A percentile compares a stretch with the other conserved stretches of the same genome.
Conservation (phyloP, 139 green algal genomes). For the Nannochloris sp. region DNA sequence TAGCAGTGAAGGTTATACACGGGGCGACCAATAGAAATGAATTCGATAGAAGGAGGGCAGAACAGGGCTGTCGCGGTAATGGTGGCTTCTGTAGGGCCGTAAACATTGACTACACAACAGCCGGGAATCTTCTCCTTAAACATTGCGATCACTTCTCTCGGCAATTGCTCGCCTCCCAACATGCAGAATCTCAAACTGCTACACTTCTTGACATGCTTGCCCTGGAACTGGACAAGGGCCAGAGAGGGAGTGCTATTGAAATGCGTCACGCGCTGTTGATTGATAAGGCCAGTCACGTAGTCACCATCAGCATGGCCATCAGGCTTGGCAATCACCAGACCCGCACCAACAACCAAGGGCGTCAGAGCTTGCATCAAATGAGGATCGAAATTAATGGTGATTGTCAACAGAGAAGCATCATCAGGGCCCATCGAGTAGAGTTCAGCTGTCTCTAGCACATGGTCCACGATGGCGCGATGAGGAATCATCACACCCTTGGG, state of each 20-base stretch:
- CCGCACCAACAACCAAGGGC: neutral
- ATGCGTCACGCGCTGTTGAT: neutral
- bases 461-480: constrained; percentile 27
- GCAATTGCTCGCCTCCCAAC: no score
- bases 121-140: no score
- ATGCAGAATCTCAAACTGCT: no score
- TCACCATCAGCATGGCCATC: constrained; percentile 9
- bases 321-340: neutral
- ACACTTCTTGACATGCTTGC: no score
- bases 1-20: constrained; percentile 32
- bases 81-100: constrained; percentile 33
- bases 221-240: no score
- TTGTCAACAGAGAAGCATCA: neutral
- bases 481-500: constrained; percentile 46
- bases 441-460: neutral
- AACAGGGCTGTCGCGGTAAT: constrained; percentile 2
- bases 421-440: neutral
- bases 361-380: neutral
- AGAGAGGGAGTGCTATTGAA: no score
- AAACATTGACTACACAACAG: no score
- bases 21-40: constrained; percentile 23
- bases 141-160: no score
- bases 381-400: no score
- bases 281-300: constrained; percentile 5
- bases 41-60: neutral